These are phyloP conservation scores for Dioszegia crocea DNA, from an alignment of 768 basidiomycete species.

Conservation along the genomic window DNA sequence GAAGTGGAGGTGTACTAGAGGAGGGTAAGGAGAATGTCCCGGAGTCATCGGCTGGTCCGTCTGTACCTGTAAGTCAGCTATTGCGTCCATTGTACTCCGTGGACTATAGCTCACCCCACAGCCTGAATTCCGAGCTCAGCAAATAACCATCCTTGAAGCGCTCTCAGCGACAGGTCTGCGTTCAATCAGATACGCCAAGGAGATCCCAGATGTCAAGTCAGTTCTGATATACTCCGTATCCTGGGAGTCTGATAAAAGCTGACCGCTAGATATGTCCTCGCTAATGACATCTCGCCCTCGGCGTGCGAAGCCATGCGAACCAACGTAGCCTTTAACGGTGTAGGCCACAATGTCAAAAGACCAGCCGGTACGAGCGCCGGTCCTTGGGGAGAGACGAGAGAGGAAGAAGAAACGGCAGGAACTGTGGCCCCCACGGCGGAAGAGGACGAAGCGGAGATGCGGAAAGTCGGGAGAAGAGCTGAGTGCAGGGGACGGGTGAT, in stretches of 20 bases:
- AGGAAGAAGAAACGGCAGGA: background rate
- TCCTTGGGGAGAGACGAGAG: background rate
- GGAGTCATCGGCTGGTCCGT: constrained; percentile 28
- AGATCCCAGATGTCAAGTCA: constrained; percentile 85
- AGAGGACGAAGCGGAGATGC: constrained; percentile 15
- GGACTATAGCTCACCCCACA: background rate
- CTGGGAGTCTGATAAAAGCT: background rate
- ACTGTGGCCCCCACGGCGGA: constrained; percentile 10
- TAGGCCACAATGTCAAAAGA: constrained; percentile 48
- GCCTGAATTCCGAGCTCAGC: constrained; percentile 50
- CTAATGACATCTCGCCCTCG: constrained; percentile 81
- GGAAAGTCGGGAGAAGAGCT: constrained; percentile 24
- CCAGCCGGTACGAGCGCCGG: background rate
- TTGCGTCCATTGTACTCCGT: no score
- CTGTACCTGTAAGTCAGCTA: constrained; percentile 21
- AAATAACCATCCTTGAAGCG: constrained; percentile 80
- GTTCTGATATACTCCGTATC: constrained; percentile 21
- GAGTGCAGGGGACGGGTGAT: constrained; percentile 59
- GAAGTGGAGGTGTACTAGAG: background rate
- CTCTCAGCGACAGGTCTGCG: constrained; percentile 93
- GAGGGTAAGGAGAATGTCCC: background rate
- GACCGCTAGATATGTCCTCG: constrained; percentile 70
- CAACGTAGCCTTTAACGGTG: constrained; percentile 77
- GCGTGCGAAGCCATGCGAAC: constrained; percentile 80
- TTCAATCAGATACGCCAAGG: constrained; percentile 94